Evolutionary conservation across 768 basidiomycete genomes (phyloP), one percentile per base, ranked within the genome.

Genomic region (Phylloporus sp.): DNA sequence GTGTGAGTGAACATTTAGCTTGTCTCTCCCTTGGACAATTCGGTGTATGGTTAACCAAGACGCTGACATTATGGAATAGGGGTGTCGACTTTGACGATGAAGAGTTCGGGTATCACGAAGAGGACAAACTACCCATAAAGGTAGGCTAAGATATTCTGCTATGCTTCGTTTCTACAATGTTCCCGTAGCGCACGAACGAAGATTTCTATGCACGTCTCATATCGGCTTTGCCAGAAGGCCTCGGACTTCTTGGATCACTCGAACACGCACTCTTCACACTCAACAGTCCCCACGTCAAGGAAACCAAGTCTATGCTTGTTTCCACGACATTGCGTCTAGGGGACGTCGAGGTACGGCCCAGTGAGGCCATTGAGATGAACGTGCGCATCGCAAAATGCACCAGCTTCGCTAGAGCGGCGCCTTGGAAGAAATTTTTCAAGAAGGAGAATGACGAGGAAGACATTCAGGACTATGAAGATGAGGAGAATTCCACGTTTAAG

Each of bases 51-150:
- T n/a, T n/a, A 6, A 40, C 23, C 23, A 24, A 26, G 47, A 33
- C 38, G 20, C 46, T 56, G 18, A 53, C 21, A n/a, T 11, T 31
- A 29, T 27, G 26, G 5, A 18, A 27, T 54, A 94, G 91, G n/a
- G 91, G 92, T 6, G 75, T 92, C 34, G 89, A 92, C 64, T 94
- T 95, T 66, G 89, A 82, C 41, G 88, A 91, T 56, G 81, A 83
- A 29, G 78, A 81, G 17, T 65, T 77, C 11, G 77, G 67, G 1
- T 86, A 77, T 59, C 62, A 70, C 9, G 84, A 91, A 61, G 75
- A 82, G 42, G 69, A 80, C 52, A 94, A 95, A 62, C 71, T 79
- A 6, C 47, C 71, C 5, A 77, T 81, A 42, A 95, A 95, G 78
- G 94, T 90, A 52, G n/a, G 48, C 10, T 32, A 31, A 31, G 21